phyloP scores from a whole-genome alignment of 2,329 filamentous ascomycete genomes.

The Penicillium expansum region DNA sequence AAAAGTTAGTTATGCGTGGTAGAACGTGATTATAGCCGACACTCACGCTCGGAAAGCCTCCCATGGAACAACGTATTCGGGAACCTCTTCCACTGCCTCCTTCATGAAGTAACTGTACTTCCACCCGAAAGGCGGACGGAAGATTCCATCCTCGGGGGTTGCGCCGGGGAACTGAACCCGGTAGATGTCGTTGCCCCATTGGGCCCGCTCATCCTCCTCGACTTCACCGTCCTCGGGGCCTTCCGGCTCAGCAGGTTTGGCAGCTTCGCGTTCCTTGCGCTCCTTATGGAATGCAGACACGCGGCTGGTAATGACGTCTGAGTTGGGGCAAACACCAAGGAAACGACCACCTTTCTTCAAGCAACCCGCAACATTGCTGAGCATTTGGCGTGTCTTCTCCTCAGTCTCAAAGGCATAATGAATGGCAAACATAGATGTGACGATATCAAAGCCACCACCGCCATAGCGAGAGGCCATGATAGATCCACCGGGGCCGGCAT shows the following conservation, averaged over 20 bases:
- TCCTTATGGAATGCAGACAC: constrained; percentile 74
- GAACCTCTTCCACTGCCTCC: constrained; percentile 92
- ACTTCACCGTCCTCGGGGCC: constrained; percentile 46
- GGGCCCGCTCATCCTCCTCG: constrained; percentile 63
- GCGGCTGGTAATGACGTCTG: constrained; percentile 76
- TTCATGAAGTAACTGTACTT: constrained; percentile 96
- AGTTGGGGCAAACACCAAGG: constrained; percentile 95
- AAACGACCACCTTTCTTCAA: constrained; percentile 93
- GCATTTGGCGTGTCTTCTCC: constrained; percentile 83
- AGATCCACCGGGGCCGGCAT: constrained; percentile 56
- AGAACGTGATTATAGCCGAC: background rate
- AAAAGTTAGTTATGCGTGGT: constrained; percentile 9
- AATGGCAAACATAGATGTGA: constrained; percentile 99
- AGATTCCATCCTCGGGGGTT: constrained; percentile 81
- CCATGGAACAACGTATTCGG: constrained; percentile 98
- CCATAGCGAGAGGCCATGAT: constrained; percentile 63
- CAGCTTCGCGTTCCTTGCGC: constrained; percentile 44
- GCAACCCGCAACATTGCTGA: constrained; percentile 84
- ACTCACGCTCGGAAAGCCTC: constrained; percentile 81
- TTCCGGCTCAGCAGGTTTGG: constrained; percentile 40
- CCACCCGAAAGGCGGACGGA: constrained; percentile 94
- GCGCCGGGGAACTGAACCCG: constrained; percentile 80
- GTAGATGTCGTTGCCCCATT: constrained; percentile 95
- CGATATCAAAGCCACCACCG: constrained; percentile 85
- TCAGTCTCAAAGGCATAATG: constrained; percentile 97